phyloP scores from a whole-genome alignment of 768 basidiomycete species.

The Podaxis sp. region DNA sequence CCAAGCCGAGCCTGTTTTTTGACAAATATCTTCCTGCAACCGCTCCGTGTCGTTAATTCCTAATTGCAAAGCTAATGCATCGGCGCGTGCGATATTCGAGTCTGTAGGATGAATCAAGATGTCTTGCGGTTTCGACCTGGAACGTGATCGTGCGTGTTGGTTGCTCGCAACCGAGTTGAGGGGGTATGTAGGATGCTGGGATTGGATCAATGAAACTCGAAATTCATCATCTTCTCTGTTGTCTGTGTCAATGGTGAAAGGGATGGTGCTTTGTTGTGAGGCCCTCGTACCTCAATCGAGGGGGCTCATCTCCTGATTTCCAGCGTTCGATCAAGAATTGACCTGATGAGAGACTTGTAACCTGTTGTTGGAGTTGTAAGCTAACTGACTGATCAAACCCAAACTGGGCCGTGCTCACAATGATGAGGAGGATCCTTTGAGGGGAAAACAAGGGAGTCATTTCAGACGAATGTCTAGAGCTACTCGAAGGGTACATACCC shows the following conservation, averaged over 20 bases:
- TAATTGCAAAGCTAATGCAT: slow-evolving; percentile 55
- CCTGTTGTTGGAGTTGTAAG: slow-evolving; percentile 32
- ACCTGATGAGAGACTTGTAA: slow-evolving; percentile 52
- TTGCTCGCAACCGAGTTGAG: slow-evolving; percentile 21
- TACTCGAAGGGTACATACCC: slow-evolving; percentile 46
- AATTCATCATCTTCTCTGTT: background rate
- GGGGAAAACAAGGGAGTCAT: background rate
- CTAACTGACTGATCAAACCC: background rate
- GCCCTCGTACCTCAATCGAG: slow-evolving; percentile 12
- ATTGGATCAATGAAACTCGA: slow-evolving; percentile 16
- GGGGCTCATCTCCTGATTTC: slow-evolving; percentile 9
- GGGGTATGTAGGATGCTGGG: slow-evolving; percentile 20
- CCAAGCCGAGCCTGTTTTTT: slow-evolving; percentile 42
- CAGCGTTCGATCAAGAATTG: slow-evolving; percentile 41
- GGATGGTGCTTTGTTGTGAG: background rate
- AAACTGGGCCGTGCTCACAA: slow-evolving; percentile 36
- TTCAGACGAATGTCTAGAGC: background rate
- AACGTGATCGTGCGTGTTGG: slow-evolving; percentile 37
- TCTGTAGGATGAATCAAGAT: slow-evolving; percentile 65
- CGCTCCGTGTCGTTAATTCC: slow-evolving; percentile 51
- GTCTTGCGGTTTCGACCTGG: slow-evolving; percentile 54
- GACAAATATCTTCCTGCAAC: slow-evolving; percentile 34
- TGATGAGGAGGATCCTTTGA: slow-evolving; percentile 47
- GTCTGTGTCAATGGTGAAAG: background rate
- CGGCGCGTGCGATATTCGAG: slow-evolving; percentile 67